A percentile compares a stretch with the other conserved stretches of the same genome.
These are phyloP conservation scores for Daldinia decipiens DNA, from an alignment of 495 filamentous ascomycete genomes.

Conservation along the genomic window DNA sequence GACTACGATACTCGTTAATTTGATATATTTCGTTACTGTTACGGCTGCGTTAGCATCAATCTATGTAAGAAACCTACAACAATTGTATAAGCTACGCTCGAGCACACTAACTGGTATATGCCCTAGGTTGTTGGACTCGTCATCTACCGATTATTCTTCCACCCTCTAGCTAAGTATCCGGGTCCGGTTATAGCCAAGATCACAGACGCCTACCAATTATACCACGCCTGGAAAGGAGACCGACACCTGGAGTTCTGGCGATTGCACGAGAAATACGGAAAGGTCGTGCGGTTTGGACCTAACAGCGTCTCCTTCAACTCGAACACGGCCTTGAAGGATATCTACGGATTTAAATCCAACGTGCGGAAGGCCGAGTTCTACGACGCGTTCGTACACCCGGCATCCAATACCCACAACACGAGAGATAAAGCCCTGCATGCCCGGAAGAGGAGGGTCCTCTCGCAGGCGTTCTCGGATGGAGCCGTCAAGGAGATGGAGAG, in stretches of 20 bases:
- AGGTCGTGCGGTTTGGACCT: slow-evolving; percentile 68
- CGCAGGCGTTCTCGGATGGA: slow-evolving; percentile 69
- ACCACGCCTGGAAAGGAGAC: slow-evolving; percentile 68
- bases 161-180: slow-evolving; percentile 73
- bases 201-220: slow-evolving; percentile 65
- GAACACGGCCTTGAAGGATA: slow-evolving; percentile 65
- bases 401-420: slow-evolving; percentile 68
- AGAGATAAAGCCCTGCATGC: slow-evolving; percentile 69
- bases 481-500: slow-evolving; percentile 67
- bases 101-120: slow-evolving; percentile 23
- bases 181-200: slow-evolving; percentile 69
- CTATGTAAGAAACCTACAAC: slow-evolving; percentile 34
- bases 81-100: background rate
- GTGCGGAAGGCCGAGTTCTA: slow-evolving; percentile 74
- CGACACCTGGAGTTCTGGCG: slow-evolving; percentile 68
- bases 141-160: slow-evolving; percentile 67
- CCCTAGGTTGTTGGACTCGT: slow-evolving; percentile 44
- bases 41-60: slow-evolving; percentile 29
- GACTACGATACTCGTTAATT: slow-evolving; percentile 5
- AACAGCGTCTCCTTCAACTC: slow-evolving; percentile 69
- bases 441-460: slow-evolving; percentile 70
- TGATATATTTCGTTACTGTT: slow-evolving; percentile 19
- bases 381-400: slow-evolving; percentile 67
- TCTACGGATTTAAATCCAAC: slow-evolving; percentile 70
- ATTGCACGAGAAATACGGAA: slow-evolving; percentile 68